Conservation (phyloP, 345 rosid species). For the Melastoma malabathricum region DNA sequence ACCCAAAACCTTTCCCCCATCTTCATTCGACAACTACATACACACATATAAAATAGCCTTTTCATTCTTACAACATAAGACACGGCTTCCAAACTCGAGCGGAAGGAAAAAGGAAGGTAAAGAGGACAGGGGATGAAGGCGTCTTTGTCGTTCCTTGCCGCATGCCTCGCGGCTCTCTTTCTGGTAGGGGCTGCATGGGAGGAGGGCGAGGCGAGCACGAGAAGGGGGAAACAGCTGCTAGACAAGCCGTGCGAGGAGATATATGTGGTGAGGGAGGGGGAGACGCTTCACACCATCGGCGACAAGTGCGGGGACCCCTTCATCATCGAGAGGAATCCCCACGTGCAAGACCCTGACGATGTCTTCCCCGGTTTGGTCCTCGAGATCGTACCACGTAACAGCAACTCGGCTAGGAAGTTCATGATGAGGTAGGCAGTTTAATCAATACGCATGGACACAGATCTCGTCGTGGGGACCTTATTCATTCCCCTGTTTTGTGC, state of each 20-base stretch:
- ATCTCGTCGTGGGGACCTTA: no score
- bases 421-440: slow-evolving; percentile 2
- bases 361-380: slow-evolving; percentile 77
- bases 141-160: slow-evolving; percentile 48
- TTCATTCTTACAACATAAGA: no score
- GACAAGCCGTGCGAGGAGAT: slow-evolving; percentile 53
- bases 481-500: no score
- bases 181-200: slow-evolving; percentile 37
- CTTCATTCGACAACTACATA: no score
- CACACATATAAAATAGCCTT: no score
- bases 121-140: not conserved
- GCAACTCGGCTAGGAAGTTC: slow-evolving; percentile 9
- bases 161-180: slow-evolving; percentile 31
- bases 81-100: not conserved
- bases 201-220: slow-evolving; percentile 14
- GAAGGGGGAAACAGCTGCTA: slow-evolving; percentile 27
- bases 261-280: slow-evolving; percentile 68
- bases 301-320: slow-evolving; percentile 71
- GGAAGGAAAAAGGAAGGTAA: not conserved
- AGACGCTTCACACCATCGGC: slow-evolving; percentile 62
- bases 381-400: slow-evolving; percentile 36
- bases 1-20: no score
- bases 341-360: slow-evolving; percentile 73
- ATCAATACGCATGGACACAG: no score
- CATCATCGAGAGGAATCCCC: slow-evolving; percentile 71